Conservation (phyloP, 2,329 filamentous ascomycete genomes). For the Neurospora crassa region DNA sequence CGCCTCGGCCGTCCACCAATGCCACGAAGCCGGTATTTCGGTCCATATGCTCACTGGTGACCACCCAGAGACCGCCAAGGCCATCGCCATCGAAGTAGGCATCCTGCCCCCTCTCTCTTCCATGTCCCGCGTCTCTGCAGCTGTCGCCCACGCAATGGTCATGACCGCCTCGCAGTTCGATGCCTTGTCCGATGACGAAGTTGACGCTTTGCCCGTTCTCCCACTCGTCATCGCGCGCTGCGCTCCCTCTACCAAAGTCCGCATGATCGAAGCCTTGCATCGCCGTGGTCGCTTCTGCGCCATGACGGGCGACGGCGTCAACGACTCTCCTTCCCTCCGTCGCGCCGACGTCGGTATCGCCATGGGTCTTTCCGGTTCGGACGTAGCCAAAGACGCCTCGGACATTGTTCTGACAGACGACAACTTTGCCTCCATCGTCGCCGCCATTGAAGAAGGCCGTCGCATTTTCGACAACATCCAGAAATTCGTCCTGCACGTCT, state of each 20-base stretch:
- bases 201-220: conserved; percentile 51
- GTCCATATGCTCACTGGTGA: conserved; percentile 65
- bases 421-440: conserved; percentile 74
- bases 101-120: conserved; percentile 45
- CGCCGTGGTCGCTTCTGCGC: conserved; percentile 58
- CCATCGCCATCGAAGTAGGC: conserved; percentile 56
- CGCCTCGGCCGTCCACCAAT: conserved; percentile 48
- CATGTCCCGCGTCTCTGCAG: conserved; percentile 29
- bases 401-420: conserved; percentile 85
- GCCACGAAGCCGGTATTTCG: conserved; percentile 51
- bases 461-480: conserved; percentile 66
- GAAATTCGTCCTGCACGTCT: conserved; percentile 59
- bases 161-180: conserved; percentile 58
- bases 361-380: conserved; percentile 62
- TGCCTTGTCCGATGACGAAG: conserved; percentile 48
- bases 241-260: conserved; percentile 60
- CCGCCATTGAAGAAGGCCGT: conserved; percentile 62
- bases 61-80: conserved; percentile 56
- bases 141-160: conserved; percentile 53
- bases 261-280: conserved; percentile 64
- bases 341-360: conserved; percentile 67
- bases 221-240: conserved; percentile 62
- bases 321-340: conserved; percentile 64
- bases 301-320: conserved; percentile 69
- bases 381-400: conserved; percentile 70